Evolutionary conservation across 768 basidiomycete genomes (phyloP), one percentile per base, ranked within the genome.

Genomic region (Pisolithus albus): DNA sequence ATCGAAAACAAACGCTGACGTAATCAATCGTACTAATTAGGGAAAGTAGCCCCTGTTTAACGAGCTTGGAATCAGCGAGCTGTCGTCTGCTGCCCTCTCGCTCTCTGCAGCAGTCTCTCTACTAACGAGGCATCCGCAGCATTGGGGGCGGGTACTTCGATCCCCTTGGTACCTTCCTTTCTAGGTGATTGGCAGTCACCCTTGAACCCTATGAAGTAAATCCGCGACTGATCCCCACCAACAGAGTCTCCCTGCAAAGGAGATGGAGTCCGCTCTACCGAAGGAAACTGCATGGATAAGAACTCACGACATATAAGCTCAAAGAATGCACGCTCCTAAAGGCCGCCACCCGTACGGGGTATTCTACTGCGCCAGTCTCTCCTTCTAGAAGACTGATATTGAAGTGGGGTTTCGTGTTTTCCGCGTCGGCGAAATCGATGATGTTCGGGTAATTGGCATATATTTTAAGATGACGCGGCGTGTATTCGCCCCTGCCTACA

Each of bases 131-230:
- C 83, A 56, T 93, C 91, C 0, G 86, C 81, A 1, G 87, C 84
- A 59, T 88, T 79, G 4, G 83, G 84, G n/a, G 91, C 87, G 0
- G 85, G 86, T 15, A 94, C 79, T 60, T 83, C 85, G 46, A 86
- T 73, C 63, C 79, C 82, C 44, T 76, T 78, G 34, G 75, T 75
- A n/a, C 70, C 76, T 49, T 86, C 84, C 55, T 78, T 82, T 56
- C 75, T 74, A 16, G 67, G 64, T 16, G 74, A 72, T 49, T 75
- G 72, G 44, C 75, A 72, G 56, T 89, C 86, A 39, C 90, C 91
- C 64, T 82, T 86, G 74, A 93, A 93, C 18, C 90, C 90, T 40
- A 92, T 61, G 60, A 83, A 93, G 62, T 86, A 93, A 36, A 92
- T 66, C 23, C 85, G 71, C 3, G 85, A 79, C 16, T 69, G 56